Base-by-base conservation (phyloP, 495 filamentous ascomycete species). In the Tuber aestivum region DNA sequence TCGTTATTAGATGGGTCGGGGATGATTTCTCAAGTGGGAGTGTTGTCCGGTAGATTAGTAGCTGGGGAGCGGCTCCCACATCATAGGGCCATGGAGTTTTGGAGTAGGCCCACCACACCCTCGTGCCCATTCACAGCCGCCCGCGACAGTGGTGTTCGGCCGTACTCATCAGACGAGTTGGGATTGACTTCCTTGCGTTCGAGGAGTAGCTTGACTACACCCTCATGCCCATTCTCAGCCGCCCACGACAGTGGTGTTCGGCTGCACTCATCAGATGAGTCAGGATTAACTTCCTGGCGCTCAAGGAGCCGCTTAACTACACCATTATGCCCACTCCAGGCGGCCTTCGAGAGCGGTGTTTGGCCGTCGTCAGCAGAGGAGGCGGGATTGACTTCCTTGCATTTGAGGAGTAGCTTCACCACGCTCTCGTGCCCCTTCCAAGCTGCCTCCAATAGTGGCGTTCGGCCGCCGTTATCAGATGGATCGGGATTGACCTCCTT, bases 331-430 rank as follows among this genome's bases (percentile, higher is more conserved):
- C 81, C 79, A 0, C 74, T 40, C 41, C 1, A 0, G 37, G 82
- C 84, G 42, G 76, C 78, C 14, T 4, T 71, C 20, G 41, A 72
- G 8, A 79, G 72, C n/a, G 75, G 77, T 48, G 77, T 77, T 50
- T 8, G 21, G 32, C 56, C 74, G 37, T 72, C 41, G 1, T 44
- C 41, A 35, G 81, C 74, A 50, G 48, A 73, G 27, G 72, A 32
- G 70, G 81, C 71, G 9, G 76, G 61, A 69, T 81, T 41, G 14
- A 45, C 42, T 1, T 45, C 42, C 42, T 12, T 45, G 42, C 12
- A 16, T 12, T 12, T 16, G 42, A 45, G 42, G 42, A 45, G 42
- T 3, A 45, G 12, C 12, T 8, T 12, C 42, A 45, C 42, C 20
- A 50, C 12, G n/a, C 12, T 23, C 7, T n/a, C 48, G 6, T 9